Percentiles rank a stretch among this genome's conserved stretches.
phyloP scores from a whole-genome alignment of 768 basidiomycete genomes.

The Kwoniella heveanensis region DNA sequence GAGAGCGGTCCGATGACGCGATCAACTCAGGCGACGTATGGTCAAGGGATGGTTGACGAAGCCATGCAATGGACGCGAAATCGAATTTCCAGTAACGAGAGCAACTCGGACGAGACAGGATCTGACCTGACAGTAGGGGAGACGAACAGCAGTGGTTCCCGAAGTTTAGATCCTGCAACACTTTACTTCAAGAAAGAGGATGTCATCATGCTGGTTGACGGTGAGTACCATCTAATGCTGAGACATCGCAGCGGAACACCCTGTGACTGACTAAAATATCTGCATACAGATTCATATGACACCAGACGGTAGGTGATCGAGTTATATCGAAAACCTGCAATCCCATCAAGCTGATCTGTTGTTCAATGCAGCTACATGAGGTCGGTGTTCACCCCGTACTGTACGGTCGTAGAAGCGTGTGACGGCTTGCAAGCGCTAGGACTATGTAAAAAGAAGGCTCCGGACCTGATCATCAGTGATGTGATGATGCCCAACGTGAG shows the following conservation, averaged over 20 bases:
- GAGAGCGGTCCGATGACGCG: slow-evolving; percentile 27
- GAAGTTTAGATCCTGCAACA: slow-evolving; percentile 53
- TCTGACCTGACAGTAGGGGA: slow-evolving; percentile 30
- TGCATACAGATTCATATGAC: slow-evolving; percentile 37
- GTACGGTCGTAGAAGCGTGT: slow-evolving; percentile 51
- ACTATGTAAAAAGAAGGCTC: slow-evolving; percentile 30
- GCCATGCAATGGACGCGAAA: slow-evolving; percentile 56
- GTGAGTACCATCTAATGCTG: too few species aligned
- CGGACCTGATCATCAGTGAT: slow-evolving; percentile 56
- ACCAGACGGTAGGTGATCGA: slow-evolving; percentile 23
- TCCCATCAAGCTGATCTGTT: slow-evolving; percentile 21
- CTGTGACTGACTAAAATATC: too few species aligned
- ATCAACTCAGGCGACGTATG: slow-evolving; percentile 42
- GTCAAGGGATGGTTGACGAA: slow-evolving; percentile 57
- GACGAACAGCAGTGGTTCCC: slow-evolving; percentile 31
- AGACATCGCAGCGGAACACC: too few species aligned
- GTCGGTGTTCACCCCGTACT: slow-evolving; percentile 54
- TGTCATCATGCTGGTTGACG: slow-evolving; percentile 52
- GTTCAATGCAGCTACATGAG: slow-evolving; percentile 21
- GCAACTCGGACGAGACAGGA: slow-evolving; percentile 29
- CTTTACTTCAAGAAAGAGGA: slow-evolving; percentile 56
- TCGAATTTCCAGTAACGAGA: slow-evolving; percentile 18
- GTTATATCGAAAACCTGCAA: slow-evolving; percentile 31
- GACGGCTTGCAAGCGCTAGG: slow-evolving; percentile 54
- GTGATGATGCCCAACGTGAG: slow-evolving; percentile 56